Conservation (phyloP, 441 rosid species). For the Geranium incanum region DNA sequence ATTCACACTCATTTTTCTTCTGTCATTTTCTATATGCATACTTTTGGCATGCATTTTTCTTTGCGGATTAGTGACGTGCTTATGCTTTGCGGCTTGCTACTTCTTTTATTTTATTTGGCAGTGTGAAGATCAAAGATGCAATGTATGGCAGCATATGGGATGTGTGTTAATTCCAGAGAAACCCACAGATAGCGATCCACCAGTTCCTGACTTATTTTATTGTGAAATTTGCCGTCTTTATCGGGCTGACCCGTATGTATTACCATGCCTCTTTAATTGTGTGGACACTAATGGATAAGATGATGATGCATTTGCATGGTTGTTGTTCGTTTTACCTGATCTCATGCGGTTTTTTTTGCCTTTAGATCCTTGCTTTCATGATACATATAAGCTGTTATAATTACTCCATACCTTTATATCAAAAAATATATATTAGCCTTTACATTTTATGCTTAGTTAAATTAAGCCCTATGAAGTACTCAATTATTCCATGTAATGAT, state of each 20-base stretch:
- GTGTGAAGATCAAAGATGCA: slow-evolving; percentile 83
- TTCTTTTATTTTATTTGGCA: slow-evolving; percentile 27
- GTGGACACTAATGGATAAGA: not conserved
- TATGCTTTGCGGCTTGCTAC: slow-evolving; percentile 6
- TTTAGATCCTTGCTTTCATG: not conserved
- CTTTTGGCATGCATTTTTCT: not conserved
- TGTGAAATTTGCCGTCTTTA: slow-evolving; percentile 90
- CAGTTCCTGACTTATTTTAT: slow-evolving; percentile 66
- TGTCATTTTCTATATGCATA: not conserved
- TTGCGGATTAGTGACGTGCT: not conserved
- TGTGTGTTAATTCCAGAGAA: slow-evolving; percentile 82
- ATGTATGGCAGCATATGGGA: slow-evolving; percentile 74
- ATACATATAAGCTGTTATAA: not conserved
- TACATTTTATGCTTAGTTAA: no score
- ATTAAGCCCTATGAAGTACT: no score
- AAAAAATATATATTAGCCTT: not conserved
- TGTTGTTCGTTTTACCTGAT: not conserved
- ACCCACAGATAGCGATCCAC: slow-evolving; percentile 55
- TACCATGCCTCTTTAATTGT: slow-evolving; percentile 1
- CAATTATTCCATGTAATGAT: no score
- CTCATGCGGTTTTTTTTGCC: not conserved
- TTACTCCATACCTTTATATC: not conserved
- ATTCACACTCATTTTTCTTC: not conserved
- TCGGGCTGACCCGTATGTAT: slow-evolving; percentile 93
- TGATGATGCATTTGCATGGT: not conserved